A percentile compares a stretch with the other conserved stretches of the same genome.
Conservation (phyloP, 495 filamentous ascomycete species). For the Friedmanniomyces endolithicus region DNA sequence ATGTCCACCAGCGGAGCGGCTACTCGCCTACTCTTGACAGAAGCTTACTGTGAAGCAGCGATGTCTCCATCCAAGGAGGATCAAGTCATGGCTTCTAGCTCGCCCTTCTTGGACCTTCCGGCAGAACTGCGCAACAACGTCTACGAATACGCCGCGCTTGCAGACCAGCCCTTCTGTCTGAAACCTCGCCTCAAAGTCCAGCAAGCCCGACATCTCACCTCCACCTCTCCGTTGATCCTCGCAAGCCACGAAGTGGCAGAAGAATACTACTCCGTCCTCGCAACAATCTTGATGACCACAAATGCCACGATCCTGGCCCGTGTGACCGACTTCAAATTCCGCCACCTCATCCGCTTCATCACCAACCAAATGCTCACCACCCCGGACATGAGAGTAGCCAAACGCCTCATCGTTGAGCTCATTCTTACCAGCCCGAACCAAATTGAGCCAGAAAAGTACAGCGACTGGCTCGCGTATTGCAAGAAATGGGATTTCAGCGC, state of each 20-base stretch:
- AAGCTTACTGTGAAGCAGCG: not conserved
- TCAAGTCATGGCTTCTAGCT: not conserved
- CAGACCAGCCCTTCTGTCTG: not conserved
- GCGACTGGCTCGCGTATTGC: not conserved
- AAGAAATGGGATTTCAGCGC: not conserved
- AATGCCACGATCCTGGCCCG: not conserved
- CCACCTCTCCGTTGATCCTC: not conserved
- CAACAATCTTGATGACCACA: not conserved
- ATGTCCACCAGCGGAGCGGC: not conserved
- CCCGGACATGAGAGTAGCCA: not conserved
- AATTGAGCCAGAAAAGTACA: not conserved
- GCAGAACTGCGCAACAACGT: not conserved
- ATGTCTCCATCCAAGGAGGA: not conserved
- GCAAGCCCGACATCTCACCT: not conserved
- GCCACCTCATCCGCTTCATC: not conserved
- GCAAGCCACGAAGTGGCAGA: not conserved
- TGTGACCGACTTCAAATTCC: not conserved
- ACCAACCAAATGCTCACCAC: not conserved
- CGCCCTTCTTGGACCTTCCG: not conserved
- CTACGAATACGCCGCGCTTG: not conserved
- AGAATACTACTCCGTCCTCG: not conserved
- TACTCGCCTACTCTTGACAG: not conserved
- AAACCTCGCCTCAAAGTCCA: not conserved
- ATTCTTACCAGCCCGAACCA: not conserved
- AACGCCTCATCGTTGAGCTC: not conserved